phyloP scores from a whole-genome alignment of 192 early-diverging fungal genomes.

The Paraglomus brasilianum region DNA sequence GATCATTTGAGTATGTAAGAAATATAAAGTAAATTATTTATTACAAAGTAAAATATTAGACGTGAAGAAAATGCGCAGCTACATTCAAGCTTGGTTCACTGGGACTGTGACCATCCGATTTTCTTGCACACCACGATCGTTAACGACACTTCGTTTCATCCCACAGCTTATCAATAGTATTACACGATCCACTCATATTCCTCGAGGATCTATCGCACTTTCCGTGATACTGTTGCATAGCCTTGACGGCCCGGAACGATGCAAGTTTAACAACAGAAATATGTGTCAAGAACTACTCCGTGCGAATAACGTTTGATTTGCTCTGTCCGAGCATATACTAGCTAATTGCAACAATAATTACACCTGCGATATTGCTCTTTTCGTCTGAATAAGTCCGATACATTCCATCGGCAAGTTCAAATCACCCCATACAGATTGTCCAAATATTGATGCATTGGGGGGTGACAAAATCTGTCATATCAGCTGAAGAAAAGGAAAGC shows the following conservation, averaged over 20 bases:
- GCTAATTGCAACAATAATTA: constrained; percentile 79
- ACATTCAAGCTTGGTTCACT: too few relatives aligned
- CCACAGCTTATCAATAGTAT: constrained; percentile 77
- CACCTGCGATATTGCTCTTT: constrained; percentile 80
- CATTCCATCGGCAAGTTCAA: constrained; percentile 92
- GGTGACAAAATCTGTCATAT: constrained; percentile 93
- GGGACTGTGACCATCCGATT: too few relatives aligned
- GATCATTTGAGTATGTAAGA: too few relatives aligned
- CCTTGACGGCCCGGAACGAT: constrained; percentile 47
- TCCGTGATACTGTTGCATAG: constrained; percentile 36
- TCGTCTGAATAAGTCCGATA: constrained; percentile 87
- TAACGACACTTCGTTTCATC: constrained; percentile 90
- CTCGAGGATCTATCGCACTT: constrained; percentile 42
- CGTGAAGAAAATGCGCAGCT: too few relatives aligned
- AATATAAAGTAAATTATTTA: too few relatives aligned
- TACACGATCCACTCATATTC: constrained; percentile 43
- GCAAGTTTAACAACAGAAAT: constrained; percentile 72
- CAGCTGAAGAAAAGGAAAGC: constrained; percentile 90
- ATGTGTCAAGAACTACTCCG: constrained; percentile 73
- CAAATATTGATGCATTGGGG: constrained; percentile 88
- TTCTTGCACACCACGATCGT: too few relatives aligned
- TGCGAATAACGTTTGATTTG: constrained; percentile 94
- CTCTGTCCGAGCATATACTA: constrained; percentile 88
- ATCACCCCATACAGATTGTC: constrained; percentile 79
- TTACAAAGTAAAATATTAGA: too few relatives aligned